A percentile compares a stretch with the other conserved stretches of the same genome.
phyloP scores from a whole-genome alignment of 1,284 basidiomycete genomes.

The Vanrija sp. region DNA sequence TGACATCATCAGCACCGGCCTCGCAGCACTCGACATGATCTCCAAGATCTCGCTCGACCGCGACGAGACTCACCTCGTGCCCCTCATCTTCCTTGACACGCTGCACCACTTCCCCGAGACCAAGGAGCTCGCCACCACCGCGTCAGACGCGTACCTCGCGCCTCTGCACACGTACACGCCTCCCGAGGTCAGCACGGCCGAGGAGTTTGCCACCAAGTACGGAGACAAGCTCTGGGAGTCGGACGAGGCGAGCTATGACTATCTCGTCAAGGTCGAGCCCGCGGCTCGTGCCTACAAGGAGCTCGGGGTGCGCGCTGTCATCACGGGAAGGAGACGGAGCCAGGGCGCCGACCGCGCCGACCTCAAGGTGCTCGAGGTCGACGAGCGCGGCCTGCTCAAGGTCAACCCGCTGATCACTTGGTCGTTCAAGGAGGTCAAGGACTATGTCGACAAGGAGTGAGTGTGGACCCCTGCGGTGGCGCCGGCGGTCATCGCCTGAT shows the following conservation, averaged over 20 bases:
- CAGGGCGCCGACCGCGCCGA: conserved; percentile 84
- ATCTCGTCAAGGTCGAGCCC: conserved; percentile 92
- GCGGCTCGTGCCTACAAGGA: conserved; percentile 81
- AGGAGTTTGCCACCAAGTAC: conserved; percentile 76
- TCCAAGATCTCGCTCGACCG: conserved; percentile 60
- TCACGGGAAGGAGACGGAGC: conserved; percentile 87
- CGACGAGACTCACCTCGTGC: conserved; percentile 50
- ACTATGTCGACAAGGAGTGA: conserved; percentile 73
- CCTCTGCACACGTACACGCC: conserved; percentile 78
- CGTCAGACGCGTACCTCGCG: conserved; percentile 69
- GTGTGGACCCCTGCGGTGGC: conserved; percentile 13
- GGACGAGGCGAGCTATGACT: conserved; percentile 88
- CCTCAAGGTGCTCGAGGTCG: conserved; percentile 83
- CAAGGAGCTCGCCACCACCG: conserved; percentile 75
- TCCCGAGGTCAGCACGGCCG: conserved; percentile 62
- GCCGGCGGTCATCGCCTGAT: no score
- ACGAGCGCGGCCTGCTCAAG: conserved; percentile 87
- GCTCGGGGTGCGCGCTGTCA: conserved; percentile 78
- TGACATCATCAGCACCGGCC: conserved; percentile 59
- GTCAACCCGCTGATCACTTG: conserved; percentile 91
- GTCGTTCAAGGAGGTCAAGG: conserved; percentile 81
- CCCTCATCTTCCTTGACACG: conserved; percentile 85
- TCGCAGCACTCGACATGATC: conserved; percentile 88
- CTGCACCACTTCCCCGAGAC: conserved; percentile 96
- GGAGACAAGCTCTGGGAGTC: conserved; percentile 83